A percentile compares a stretch with the other conserved stretches of the same genome.
Conservation (phyloP, 257 asterid genomes). For the Datura wrightii region DNA sequence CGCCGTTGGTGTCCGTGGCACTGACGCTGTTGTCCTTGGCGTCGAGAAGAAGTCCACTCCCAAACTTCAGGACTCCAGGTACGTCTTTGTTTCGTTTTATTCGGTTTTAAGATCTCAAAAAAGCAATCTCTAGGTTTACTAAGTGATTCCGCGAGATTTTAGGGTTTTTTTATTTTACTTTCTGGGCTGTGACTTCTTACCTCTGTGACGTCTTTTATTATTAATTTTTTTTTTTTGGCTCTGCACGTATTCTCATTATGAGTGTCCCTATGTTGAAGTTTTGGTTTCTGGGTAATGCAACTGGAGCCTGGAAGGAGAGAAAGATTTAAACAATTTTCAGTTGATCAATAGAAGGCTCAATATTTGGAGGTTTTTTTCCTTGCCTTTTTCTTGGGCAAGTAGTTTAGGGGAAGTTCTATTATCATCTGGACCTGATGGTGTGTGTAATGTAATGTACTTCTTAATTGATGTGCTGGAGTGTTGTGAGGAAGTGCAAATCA, state of each 20-base stretch:
- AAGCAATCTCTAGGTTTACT: background rate
- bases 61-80: conserved; percentile 95
- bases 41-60: conserved; percentile 97
- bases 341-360: background rate
- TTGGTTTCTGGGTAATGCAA: background rate
- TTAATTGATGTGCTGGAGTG: background rate
- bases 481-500: background rate
- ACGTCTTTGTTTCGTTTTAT: background rate
- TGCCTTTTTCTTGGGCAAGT: background rate
- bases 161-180: background rate
- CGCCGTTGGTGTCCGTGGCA: conserved; percentile 93
- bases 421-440: background rate
- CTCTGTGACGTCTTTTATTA: background rate
- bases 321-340: background rate
- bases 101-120: background rate
- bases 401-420: background rate
- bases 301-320: background rate
- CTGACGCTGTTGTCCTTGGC: conserved; percentile 85
- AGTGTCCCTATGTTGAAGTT: background rate
- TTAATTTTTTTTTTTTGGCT: background rate
- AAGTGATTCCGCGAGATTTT: background rate
- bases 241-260: background rate
- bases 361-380: background rate
- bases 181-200: background rate
- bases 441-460: background rate